Conservation (phyloP, 371 early-diverging fungal species). For the Rozella allomycis region DNA sequence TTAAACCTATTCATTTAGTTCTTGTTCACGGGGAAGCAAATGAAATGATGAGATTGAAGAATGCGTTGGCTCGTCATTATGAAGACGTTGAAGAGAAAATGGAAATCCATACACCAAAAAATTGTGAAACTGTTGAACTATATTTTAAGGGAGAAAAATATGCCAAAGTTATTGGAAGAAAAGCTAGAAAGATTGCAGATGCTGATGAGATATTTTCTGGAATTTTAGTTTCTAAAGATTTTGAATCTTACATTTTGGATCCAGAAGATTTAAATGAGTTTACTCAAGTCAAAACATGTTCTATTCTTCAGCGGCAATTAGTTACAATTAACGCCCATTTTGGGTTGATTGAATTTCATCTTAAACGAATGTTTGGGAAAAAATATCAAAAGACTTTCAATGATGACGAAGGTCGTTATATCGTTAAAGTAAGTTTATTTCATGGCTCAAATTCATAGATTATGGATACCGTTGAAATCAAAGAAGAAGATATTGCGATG, state of each 20-base stretch:
- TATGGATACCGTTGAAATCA: background rate
- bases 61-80: conserved; percentile 68
- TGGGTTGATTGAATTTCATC: conserved; percentile 57
- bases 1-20: conserved; percentile 81
- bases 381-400: conserved; percentile 1
- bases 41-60: conserved; percentile 88
- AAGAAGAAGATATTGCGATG: conserved; percentile 6
- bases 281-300: conserved; percentile 48
- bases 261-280: conserved; percentile 51
- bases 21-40: conserved; percentile 98
- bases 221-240: conserved; percentile 69
- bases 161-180: conserved; percentile 65
- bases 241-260: conserved; percentile 60
- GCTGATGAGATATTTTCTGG: conserved; percentile 46
- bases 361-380: conserved; percentile 75
- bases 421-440: too few relatives aligned
- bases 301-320: conserved; percentile 50
- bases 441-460: too few relatives aligned
- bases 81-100: conserved; percentile 56
- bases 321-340: conserved; percentile 56
- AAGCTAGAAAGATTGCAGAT: conserved; percentile 45
- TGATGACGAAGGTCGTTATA: background rate
- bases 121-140: conserved; percentile 80
- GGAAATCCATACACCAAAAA: conserved; percentile 75
- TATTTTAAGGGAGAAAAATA: conserved; percentile 86